Evolutionary conservation across 1,284 basidiomycete genomes (phyloP).

Genomic region (Trametes pubescens): DNA sequence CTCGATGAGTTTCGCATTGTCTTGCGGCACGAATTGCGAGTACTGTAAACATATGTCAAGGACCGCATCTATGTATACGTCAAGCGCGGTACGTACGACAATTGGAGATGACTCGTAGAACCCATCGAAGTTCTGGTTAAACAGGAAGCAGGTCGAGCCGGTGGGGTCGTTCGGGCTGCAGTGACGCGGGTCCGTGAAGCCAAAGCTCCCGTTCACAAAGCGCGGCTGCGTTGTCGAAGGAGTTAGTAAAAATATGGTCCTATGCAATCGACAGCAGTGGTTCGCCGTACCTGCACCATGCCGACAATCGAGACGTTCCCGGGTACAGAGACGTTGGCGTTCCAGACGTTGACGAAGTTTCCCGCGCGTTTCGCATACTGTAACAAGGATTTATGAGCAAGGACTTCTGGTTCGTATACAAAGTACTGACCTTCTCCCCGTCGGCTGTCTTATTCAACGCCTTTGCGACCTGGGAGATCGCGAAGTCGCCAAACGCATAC

Average conservation of each 20-base stretch:
- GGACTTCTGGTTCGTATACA: too few relatives aligned
- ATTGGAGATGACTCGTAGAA: slow-evolving; percentile 73
- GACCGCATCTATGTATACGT: background rate
- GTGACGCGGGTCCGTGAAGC: slow-evolving; percentile 70
- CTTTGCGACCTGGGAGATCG: slow-evolving; percentile 68
- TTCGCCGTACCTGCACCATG: slow-evolving; percentile 59
- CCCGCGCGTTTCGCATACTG: slow-evolving; percentile 63
- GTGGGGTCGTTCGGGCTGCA: slow-evolving; percentile 69
- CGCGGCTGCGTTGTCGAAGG: slow-evolving; percentile 50
- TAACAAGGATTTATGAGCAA: too few relatives aligned
- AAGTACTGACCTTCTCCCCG: slow-evolving; percentile 53
- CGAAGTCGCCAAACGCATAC: slow-evolving; percentile 71
- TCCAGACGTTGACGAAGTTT: slow-evolving; percentile 70
- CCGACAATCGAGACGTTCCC: slow-evolving; percentile 49
- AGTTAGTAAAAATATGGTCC: background rate
- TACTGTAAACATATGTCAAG: slow-evolving; percentile 3
- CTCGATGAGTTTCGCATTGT: slow-evolving; percentile 64
- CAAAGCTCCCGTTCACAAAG: slow-evolving; percentile 66
- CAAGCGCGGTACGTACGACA: slow-evolving; percentile 50
- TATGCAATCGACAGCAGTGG: background rate
- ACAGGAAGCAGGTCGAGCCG: slow-evolving; percentile 66
- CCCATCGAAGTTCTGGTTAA: slow-evolving; percentile 63
- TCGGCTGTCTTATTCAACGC: slow-evolving; percentile 58
- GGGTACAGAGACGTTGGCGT: slow-evolving; percentile 59
- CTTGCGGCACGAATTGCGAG: slow-evolving; percentile 65